Evolutionary conservation across 1,139 yeast genomes (phyloP).

Genomic region (Saccharomyces hybrid): DNA sequence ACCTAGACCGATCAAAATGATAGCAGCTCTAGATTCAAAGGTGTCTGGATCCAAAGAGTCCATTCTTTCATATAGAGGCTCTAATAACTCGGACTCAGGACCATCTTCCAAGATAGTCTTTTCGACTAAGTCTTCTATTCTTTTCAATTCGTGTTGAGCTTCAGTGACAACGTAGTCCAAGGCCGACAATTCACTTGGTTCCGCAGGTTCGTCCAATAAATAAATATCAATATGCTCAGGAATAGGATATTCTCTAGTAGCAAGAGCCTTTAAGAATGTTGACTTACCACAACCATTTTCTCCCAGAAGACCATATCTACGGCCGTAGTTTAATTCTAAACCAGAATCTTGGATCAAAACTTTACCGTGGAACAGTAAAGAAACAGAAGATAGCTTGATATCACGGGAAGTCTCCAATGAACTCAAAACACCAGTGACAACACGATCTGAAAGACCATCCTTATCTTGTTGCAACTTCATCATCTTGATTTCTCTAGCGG

Average conservation of each 20-base stretch:
- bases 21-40: slow-evolving; percentile 93
- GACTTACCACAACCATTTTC: slow-evolving; percentile 99
- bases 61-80: slow-evolving; percentile 87
- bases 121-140: slow-evolving; percentile 88
- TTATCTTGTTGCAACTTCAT: slow-evolving; percentile 89
- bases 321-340: slow-evolving; percentile 90
- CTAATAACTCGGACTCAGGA: slow-evolving; percentile 83
- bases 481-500: slow-evolving; percentile 72
- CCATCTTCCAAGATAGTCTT: slow-evolving; percentile 85
- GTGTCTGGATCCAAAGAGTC: slow-evolving; percentile 95
- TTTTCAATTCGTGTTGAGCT: slow-evolving; percentile 87
- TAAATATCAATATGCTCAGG: slow-evolving; percentile 90
- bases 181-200: slow-evolving; percentile 84
- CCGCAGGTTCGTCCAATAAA: slow-evolving; percentile 95
- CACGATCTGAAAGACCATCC: slow-evolving; percentile 93
- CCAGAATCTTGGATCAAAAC: slow-evolving; percentile 88
- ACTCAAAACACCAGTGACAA: slow-evolving; percentile 92
- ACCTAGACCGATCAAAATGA: slow-evolving; percentile 95
- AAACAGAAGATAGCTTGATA: slow-evolving; percentile 81
- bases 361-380: slow-evolving; percentile 95
- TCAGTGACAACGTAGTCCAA: slow-evolving; percentile 94
- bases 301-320: slow-evolving; percentile 94
- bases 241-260: slow-evolving; percentile 93
- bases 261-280: slow-evolving; percentile 83
- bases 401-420: slow-evolving; percentile 89